Base-by-base conservation (phyloP, 108 stramenopile genomes). In the Conticribra weissflogii region DNA sequence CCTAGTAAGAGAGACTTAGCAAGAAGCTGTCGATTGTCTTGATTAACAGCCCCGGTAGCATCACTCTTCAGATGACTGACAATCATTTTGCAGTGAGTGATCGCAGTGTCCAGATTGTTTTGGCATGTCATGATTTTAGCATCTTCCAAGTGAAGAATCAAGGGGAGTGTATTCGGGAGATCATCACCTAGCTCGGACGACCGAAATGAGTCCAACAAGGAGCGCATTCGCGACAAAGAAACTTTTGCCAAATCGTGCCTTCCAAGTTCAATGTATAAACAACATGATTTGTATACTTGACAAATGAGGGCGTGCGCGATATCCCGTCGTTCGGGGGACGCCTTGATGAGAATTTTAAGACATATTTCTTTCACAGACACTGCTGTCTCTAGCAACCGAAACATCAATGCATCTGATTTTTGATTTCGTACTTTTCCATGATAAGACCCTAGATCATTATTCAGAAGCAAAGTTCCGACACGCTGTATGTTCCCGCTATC, bases 141-240 rank as follows among this genome's bases (percentile, higher is more conserved):
- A 61, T 94, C 93, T 81, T 91, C 86, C 58, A 91, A 58, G 4
- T 82, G 86, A 28, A 90, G 61, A 15, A 67, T 23, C 59, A 91
- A 23, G 9, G 76, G 53, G 12, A 82, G 28, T 8, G 59, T 58
- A 5, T 36, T 44, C 0, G 66, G 36, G 18, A 60, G 64, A 9
- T 34, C 55, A 29, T 23, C 29, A 41, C 23, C 46, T 4, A 51
- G 28, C 23, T 49, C 63, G 36, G 54, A 49, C 14, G 50, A 17
- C 58, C 68, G 47, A 49, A 82, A 73, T 21, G 50, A 19, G 29
- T 71, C 62, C 48, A 76, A 30, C 19, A 81, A 53, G n/a, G 63
- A 53, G 21, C 80, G 63, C 31, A 81, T 55, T 15, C 75, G 70
- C 47, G 61, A 58, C 16, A 77, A 41, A 2, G 73, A 65, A 22